A percentile compares a stretch with the other conserved stretches of the same genome.
Conservation (phyloP, 2,329 filamentous ascomycete genomes). For the Cladosporium colombiae region DNA sequence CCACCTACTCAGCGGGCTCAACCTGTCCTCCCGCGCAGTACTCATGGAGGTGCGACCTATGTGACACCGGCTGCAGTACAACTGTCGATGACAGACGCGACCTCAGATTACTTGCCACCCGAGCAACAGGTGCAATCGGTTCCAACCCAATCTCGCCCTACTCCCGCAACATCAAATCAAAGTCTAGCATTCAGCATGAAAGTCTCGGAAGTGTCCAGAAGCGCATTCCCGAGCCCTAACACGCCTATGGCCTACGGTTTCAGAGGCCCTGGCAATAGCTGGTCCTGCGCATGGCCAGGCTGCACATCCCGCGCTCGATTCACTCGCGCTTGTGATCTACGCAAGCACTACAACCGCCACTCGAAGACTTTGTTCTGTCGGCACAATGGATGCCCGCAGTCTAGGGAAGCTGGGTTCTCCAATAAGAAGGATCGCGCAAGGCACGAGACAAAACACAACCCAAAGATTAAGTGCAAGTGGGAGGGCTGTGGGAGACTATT, state of each 20-base stretch:
- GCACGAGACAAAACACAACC: constrained; percentile 65
- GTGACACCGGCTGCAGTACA: not conserved
- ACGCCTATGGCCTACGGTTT: constrained; percentile 42
- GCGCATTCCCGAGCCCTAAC: constrained; percentile 33
- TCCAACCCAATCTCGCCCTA: not conserved
- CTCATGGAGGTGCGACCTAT: not conserved
- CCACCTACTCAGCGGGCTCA: not conserved
- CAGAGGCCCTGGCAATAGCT: constrained; percentile 50
- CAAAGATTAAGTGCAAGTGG: constrained; percentile 60
- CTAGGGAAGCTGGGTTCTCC: constrained; percentile 59
- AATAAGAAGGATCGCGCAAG: constrained; percentile 63
- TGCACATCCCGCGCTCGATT: constrained; percentile 62
- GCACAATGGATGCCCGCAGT: constrained; percentile 59
- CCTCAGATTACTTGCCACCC: not conserved
- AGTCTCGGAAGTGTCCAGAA: constrained; percentile 31
- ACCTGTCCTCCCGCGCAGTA: not conserved
- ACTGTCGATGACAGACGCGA: not conserved
- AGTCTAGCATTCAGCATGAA: not conserved
- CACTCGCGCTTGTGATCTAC: constrained; percentile 60
- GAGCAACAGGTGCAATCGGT: not conserved
- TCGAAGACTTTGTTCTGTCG: constrained; percentile 63
- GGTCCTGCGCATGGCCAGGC: constrained; percentile 60
- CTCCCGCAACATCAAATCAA: not conserved
- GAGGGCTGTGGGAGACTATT: constrained; percentile 60
- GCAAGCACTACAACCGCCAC: constrained; percentile 65